Evolutionary conservation across 495 filamentous ascomycete species (phyloP), one percentile per base, ranked within the genome.

Genomic region (Tirmania nivea): DNA sequence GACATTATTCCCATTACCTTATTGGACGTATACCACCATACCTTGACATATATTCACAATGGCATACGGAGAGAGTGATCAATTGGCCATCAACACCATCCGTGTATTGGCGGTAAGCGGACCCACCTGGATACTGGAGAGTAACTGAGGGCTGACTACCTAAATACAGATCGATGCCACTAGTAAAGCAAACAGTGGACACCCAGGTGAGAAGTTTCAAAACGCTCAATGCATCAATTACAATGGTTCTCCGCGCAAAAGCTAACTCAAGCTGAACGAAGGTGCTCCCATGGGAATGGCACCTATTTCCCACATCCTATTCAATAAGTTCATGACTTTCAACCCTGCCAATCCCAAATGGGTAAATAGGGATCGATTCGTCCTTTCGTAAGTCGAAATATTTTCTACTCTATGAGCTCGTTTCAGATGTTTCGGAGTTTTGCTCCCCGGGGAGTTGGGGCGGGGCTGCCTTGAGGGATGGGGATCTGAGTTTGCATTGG

Each of bases 251-350:
- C 7, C 25, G 2, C 25, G 25, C 25, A 31, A 31, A 5, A 31
- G 25, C 25, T 31, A 31, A 31, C 2, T 3, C 25, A 31, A 7
- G 25, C 25, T 31, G 25, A 3, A 31, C 17, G 39, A 14, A 45
- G 90, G 90, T 75, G 90, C 90, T 63, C 90, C 90, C 61, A 99
- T 99, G 88, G 88, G 88, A 72, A 85, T 97, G 90, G 90, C 90
- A 64, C 90, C 92, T 49, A 79, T 88, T 63, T 79, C 90, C 69
- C 90, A 99, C 77, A 83, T 99, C 65, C 82, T 99, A 60, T 99
- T 86, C 74, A 93, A 93, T 77, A 89, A 85, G 69, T 87, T 94
- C 77, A 87, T 99, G 90, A 90, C 70, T 64, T 99, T 95, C 77
- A 99, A 99, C 80, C 90, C 90, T 57, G 87, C 94, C 78, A 95